Base-by-base conservation (phyloP, 2,329 filamentous ascomycete species). In the Aspergillus sergii region DNA sequence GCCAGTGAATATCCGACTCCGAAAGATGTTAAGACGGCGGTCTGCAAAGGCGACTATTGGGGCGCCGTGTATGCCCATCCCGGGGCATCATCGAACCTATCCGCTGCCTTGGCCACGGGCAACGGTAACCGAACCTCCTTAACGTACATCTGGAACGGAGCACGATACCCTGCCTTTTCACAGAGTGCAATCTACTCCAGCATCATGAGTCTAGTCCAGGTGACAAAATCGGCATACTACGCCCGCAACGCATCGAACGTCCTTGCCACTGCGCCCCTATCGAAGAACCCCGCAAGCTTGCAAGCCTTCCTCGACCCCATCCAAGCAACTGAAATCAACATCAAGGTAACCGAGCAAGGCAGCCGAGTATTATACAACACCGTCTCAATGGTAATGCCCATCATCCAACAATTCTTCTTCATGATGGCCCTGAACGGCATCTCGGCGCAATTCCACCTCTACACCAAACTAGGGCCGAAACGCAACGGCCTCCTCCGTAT, bases 341-440 rank as follows among this genome's bases (percentile, higher is more conserved):
- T 81, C 65, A 73, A 79, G 61, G 65, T 68, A 0, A 79, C 77
- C 1, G 62, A 69, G 0, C 77, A 81, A 57, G 77, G 78, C 10
- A 65, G 74, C 0, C 63, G 76, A 2, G 71, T 78, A 1, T 70
- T 80, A 23, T 77, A 80, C 67, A 81, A 80, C 68, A 80, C 76
- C 3, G 69, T 80, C 23, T 73, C 74, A 14, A 78, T 80, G 64
- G 75, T 78, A 28, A 75, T 81, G 61, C 73, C 78, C 5, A 72
- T 81, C 8, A 70, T 82, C 46, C 74, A 77, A 63, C 77, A 81
- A 62, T 82, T 81, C 70, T 81, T 81, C 73, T 81, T 80, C 71
- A 69, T 81, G n/a, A 71, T 80, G 62, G 77, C 75, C 19, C 63
- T 81, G 56, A 81, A 81, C 65, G 77, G 76, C n/a, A 72, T 80